These are phyloP conservation scores for Caloboletus firmus DNA, from an alignment of 1,284 basidiomycete species.

Conservation along the genomic window DNA sequence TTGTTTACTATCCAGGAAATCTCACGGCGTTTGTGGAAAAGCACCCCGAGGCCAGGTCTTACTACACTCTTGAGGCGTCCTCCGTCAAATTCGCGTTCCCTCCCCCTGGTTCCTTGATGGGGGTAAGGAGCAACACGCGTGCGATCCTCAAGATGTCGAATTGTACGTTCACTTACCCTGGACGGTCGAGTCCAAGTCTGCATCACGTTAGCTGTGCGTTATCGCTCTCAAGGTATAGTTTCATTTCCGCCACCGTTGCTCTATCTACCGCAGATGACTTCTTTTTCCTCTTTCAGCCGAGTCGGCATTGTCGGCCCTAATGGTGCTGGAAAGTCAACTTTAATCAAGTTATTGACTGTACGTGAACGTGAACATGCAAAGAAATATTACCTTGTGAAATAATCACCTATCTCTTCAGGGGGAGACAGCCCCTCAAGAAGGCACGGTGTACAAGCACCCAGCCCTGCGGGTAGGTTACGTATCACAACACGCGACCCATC, in stretches of 20 bases:
- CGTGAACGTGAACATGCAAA: slow-evolving; percentile 33
- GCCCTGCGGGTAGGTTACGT: slow-evolving; percentile 96
- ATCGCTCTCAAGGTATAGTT: slow-evolving; percentile 77
- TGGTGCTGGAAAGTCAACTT: slow-evolving; percentile 93
- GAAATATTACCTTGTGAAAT: slow-evolving; percentile 7
- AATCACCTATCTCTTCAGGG: slow-evolving; percentile 51
- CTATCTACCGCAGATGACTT: slow-evolving; percentile 19
- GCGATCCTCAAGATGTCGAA: slow-evolving; percentile 93
- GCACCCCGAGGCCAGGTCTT: slow-evolving; percentile 94
- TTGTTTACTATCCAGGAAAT: slow-evolving; percentile 95
- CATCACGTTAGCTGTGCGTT: slow-evolving; percentile 90
- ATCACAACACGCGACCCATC: slow-evolving; percentile 97
- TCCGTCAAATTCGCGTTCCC: slow-evolving; percentile 98
- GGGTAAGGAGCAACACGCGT: slow-evolving; percentile 94
- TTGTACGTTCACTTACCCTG: slow-evolving; percentile 96
- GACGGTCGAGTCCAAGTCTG: slow-evolving; percentile 80
- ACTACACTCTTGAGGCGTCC: slow-evolving; percentile 95
- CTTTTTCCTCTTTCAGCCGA: slow-evolving; percentile 50
- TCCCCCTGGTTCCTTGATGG: slow-evolving; percentile 94
- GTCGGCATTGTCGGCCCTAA: slow-evolving; percentile 92
- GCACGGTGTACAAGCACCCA: slow-evolving; percentile 95
- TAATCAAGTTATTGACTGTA: slow-evolving; percentile 94
- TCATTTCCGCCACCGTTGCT: slow-evolving; percentile 27
- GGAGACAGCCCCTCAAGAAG: slow-evolving; percentile 91
- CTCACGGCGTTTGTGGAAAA: slow-evolving; percentile 88